Percentiles rank a stretch among this genome's conserved stretches.
Conservation (phyloP, 371 early-diverging fungal genomes). For the Saksenaea oblongispora region DNA sequence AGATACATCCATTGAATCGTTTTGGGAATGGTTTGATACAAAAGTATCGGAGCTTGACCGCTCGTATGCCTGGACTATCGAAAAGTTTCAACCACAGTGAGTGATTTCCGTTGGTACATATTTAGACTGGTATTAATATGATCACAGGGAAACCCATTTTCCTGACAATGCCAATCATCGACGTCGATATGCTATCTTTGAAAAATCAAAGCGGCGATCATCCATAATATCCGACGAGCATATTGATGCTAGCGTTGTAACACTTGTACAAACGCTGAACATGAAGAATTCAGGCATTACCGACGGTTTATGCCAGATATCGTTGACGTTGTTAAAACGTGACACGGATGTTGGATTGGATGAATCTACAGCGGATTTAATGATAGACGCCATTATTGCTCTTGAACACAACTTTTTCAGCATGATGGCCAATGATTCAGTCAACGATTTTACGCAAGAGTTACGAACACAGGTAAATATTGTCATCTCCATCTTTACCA, state of each 20-base stretch:
- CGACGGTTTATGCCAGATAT: slow-evolving; percentile 35
- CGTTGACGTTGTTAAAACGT: slow-evolving; percentile 13
- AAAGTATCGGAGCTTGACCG: slow-evolving; percentile 42
- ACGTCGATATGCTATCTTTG: slow-evolving; percentile 5
- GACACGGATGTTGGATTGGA: slow-evolving; percentile 9
- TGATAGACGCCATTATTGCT: slow-evolving; percentile 7
- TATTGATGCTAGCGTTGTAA: slow-evolving; percentile 8
- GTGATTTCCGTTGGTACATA: not conserved
- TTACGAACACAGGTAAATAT: not conserved
- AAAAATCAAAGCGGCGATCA: not conserved
- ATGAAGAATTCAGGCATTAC: slow-evolving; percentile 44
- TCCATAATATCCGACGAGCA: not conserved
- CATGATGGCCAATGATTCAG: not conserved
- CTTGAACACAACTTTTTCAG: slow-evolving; percentile 9
- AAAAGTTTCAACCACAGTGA: slow-evolving; percentile 15
- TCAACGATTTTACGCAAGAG: not conserved
- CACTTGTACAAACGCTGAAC: slow-evolving; percentile 35
- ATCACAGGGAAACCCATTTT: not conserved
- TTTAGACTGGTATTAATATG: not conserved
- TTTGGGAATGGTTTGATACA: slow-evolving; percentile 46
- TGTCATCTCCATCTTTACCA: not conserved
- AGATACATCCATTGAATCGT: not conserved
- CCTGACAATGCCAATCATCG: not conserved
- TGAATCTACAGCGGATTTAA: not conserved
- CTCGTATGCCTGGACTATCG: slow-evolving; percentile 36